phyloP scores from a whole-genome alignment of 768 basidiomycete species.

The Pholiota conissans region DNA sequence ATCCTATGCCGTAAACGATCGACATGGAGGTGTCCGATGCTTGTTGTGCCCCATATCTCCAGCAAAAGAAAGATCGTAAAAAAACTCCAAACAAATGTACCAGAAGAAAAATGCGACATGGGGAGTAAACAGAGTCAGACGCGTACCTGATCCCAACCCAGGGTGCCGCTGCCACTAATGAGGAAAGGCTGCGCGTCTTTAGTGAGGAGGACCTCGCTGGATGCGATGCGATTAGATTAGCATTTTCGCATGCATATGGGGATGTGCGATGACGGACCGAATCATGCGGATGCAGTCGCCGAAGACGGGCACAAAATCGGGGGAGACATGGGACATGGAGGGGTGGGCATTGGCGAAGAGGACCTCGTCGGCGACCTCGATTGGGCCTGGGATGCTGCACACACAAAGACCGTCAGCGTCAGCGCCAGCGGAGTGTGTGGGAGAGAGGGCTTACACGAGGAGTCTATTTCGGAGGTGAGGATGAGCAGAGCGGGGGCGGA shows the following conservation, averaged over 20 bases:
- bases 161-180: slow-evolving; percentile 91
- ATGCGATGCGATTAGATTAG: background rate
- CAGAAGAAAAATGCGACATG: too few species aligned
- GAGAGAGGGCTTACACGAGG: slow-evolving; percentile 41
- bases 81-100: too few species aligned
- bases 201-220: slow-evolving; percentile 76
- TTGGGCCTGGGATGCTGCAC: slow-evolving; percentile 60
- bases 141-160: slow-evolving; percentile 94
- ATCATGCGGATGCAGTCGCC: slow-evolving; percentile 89
- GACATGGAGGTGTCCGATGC: too few species aligned
- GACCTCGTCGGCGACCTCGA: slow-evolving; percentile 66
- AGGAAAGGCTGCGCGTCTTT: slow-evolving; percentile 85
- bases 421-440: background rate
- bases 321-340: slow-evolving; percentile 83
- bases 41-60: too few species aligned
- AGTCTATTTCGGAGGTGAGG: slow-evolving; percentile 38
- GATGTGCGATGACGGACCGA: slow-evolving; percentile 39
- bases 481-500: background rate
- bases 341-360: slow-evolving; percentile 94
- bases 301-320: slow-evolving; percentile 86
- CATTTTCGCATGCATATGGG: background rate
- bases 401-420: slow-evolving; percentile 9
- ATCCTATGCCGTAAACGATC: too few species aligned
- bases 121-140: too few species aligned
- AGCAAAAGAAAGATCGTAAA: too few species aligned